Evolutionary conservation across 2,329 filamentous ascomycete species (phyloP).

Genomic region (Nothopassalora personata): DNA sequence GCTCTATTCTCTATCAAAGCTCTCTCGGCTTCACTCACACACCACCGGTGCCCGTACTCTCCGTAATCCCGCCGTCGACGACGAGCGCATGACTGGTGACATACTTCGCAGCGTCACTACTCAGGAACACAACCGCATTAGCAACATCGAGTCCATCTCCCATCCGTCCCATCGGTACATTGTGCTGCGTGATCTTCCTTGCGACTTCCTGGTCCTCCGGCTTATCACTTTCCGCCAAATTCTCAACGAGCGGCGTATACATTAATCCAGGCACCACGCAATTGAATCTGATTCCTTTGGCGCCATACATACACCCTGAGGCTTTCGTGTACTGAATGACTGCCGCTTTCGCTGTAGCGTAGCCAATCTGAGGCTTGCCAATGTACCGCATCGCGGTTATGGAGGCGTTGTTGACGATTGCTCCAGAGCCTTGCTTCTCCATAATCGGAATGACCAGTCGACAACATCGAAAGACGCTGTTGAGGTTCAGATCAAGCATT

Average conservation of each 20-base stretch:
- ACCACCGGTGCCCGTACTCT: conserved; percentile 23
- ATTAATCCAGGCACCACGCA: conserved; percentile 53
- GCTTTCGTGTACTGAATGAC: conserved; percentile 28
- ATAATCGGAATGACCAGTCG: conserved; percentile 52
- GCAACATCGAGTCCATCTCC: conserved; percentile 60
- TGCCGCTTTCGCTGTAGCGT: conserved; percentile 34
- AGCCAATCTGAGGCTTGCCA: conserved; percentile 49
- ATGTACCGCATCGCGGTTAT: conserved; percentile 51
- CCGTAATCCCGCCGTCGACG: conserved; percentile 28
- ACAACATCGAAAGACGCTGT: conserved; percentile 49
- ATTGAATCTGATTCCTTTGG: conserved; percentile 44
- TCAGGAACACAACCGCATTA: conserved; percentile 82
- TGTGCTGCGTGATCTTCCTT: conserved; percentile 47
- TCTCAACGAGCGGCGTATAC: conserved; percentile 49
- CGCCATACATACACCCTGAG: conserved; percentile 45
- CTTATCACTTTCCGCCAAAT: conserved; percentile 41
- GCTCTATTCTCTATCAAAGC: neutral
- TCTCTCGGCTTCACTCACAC: neutral
- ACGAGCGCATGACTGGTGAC: conserved; percentile 72
- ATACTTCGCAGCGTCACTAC: conserved; percentile 77
- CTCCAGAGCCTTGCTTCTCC: conserved; percentile 42
- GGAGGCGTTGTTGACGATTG: conserved; percentile 44
- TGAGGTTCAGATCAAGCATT: conserved; percentile 53
- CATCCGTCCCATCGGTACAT: conserved; percentile 56
- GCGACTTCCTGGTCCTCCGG: conserved; percentile 47